Evolutionary conservation across 225 moss, liverwort and hornwort species (phyloP).

Genomic region (Polytrichum commune): DNA sequence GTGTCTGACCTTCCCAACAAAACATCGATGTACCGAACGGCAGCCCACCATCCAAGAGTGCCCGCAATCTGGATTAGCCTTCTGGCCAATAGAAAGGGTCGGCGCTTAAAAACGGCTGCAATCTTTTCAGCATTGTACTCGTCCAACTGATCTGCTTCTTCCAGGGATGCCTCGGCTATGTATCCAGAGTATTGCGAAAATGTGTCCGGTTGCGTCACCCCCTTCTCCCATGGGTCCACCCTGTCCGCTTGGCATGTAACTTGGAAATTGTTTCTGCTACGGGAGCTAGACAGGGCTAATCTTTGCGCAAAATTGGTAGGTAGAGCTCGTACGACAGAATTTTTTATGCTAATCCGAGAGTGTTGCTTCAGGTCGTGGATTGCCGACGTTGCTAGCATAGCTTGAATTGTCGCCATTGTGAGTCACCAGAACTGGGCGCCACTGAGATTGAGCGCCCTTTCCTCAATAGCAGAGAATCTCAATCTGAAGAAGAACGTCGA

Average conservation of each 20-base stretch:
- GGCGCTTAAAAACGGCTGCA: constrained; percentile 49
- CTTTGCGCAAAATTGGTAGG: neutral
- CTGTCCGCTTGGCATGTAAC: constrained; percentile 21
- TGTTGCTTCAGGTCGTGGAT: constrained; percentile 16
- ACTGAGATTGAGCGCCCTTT: too few species aligned
- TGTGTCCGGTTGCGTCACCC: constrained; percentile 52
- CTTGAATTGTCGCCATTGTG: constrained; percentile 42
- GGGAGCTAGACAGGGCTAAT: constrained; percentile 8
- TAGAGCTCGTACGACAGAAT: neutral
- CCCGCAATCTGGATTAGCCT: constrained; percentile 64
- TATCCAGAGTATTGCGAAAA: constrained; percentile 84
- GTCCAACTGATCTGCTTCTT: constrained; percentile 68
- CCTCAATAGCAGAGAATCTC: too few species aligned
- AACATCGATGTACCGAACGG: constrained; percentile 60
- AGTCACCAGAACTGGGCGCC: neutral
- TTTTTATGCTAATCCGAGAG: constrained; percentile 5
- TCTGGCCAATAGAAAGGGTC: constrained; percentile 67
- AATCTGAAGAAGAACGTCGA: too few species aligned
- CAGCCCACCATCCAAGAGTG: constrained; percentile 85
- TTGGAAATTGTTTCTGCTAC: neutral
- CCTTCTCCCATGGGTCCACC: constrained; percentile 26
- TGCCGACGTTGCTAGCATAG: constrained; percentile 29
- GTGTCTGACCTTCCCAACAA: constrained; percentile 55
- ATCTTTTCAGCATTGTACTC: constrained; percentile 72
- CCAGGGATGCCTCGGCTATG: constrained; percentile 68